These are phyloP conservation scores for Arthrobotrys sphaeroides DNA, from an alignment of 2,329 filamentous ascomycete species.

Conservation along the genomic window DNA sequence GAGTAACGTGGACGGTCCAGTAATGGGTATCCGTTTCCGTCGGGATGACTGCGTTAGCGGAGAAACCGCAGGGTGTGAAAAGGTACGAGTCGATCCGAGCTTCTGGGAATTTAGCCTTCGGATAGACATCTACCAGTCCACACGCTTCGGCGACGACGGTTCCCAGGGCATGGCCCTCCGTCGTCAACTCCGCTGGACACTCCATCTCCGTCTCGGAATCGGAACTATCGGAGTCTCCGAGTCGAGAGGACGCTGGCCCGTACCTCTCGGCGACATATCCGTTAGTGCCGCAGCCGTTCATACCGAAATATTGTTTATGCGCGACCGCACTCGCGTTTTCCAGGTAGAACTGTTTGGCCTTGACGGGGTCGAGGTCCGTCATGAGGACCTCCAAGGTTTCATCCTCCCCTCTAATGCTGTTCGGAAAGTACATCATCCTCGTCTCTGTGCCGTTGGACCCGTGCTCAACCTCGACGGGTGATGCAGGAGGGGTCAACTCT, in stretches of 20 bases:
- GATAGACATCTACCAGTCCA: constrained; percentile 88
- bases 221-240: constrained; percentile 53
- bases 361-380: constrained; percentile 75
- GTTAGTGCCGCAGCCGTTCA: constrained; percentile 67
- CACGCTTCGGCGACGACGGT: constrained; percentile 90
- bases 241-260: constrained; percentile 63
- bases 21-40: constrained; percentile 81
- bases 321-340: constrained; percentile 90
- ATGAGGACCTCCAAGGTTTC: constrained; percentile 80
- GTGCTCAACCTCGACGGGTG: constrained; percentile 57
- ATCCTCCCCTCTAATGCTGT: constrained; percentile 69
- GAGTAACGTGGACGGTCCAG: constrained; percentile 98
- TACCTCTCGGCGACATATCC: constrained; percentile 82
- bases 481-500: constrained; percentile 75
- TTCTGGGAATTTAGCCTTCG: constrained; percentile 85
- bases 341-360: constrained; percentile 77
- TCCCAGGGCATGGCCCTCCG: constrained; percentile 91
- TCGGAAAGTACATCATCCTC: constrained; percentile 69
- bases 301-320: constrained; percentile 76
- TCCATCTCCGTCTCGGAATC: constrained; percentile 53
- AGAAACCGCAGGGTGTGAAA: constrained; percentile 96
- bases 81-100: constrained; percentile 94
- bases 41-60: constrained; percentile 93
- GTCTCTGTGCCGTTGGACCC: constrained; percentile 64
- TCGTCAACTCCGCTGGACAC: constrained; percentile 78